These are phyloP conservation scores for Colletotrichum theobromicola DNA, from an alignment of 2,329 filamentous ascomycete species.

Conservation along the genomic window DNA sequence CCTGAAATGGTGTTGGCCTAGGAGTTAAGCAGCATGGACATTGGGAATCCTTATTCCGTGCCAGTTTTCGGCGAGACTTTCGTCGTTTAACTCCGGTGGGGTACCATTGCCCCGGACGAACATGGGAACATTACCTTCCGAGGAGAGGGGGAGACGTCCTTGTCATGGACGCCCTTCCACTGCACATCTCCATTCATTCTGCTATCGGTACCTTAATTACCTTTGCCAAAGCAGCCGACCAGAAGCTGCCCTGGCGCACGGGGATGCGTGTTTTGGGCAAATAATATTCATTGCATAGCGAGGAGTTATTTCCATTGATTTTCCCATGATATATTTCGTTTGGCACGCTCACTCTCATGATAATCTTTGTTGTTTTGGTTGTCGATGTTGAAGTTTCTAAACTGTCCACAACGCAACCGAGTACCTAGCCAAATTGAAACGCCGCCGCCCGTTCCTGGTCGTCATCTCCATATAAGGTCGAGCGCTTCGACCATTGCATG, in stretches of 20 bases:
- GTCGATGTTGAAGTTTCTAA: neutral
- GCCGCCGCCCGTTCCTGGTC: constrained; percentile 1
- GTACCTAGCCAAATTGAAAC: neutral
- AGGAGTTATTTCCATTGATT: neutral
- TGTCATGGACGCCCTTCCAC: neutral
- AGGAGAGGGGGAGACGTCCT: neutral
- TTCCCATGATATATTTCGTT: neutral
- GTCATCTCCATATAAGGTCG: constrained; percentile 28
- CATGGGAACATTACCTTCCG: neutral
- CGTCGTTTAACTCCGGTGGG: neutral
- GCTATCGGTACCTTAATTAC: too few species aligned
- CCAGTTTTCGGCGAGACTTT: neutral
- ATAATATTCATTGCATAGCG: neutral
- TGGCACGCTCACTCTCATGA: neutral
- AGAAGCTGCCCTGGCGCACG: neutral
- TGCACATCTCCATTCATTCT: neutral
- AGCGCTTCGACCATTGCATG: constrained; percentile 28
- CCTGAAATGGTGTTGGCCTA: neutral
- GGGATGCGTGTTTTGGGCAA: neutral
- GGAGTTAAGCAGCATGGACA: neutral
- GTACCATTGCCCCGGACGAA: neutral
- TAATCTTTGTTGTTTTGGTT: neutral
- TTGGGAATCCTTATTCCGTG: neutral
- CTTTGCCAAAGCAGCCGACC: neutral
- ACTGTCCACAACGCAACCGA: neutral